These are phyloP conservation scores for Kodamaea lidongshanica DNA, from an alignment of 805 yeast species.

Conservation along the genomic window DNA sequence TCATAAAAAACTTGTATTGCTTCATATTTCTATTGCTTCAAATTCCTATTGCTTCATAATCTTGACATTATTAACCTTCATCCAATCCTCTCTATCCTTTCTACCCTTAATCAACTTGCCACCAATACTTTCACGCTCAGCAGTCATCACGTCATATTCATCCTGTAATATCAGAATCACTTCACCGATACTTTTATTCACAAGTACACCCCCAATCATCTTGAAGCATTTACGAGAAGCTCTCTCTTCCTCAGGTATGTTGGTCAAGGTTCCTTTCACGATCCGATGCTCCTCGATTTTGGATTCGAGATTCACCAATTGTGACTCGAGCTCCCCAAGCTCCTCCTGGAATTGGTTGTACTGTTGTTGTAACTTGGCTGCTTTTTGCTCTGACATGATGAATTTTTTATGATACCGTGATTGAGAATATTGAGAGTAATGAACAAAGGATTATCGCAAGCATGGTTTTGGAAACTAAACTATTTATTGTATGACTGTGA, in stretches of 20 bases:
- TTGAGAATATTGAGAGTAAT: not conserved
- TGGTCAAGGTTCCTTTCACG: slow-evolving; percentile 36
- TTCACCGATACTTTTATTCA: slow-evolving; percentile 75
- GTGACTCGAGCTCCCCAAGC: slow-evolving; percentile 34
- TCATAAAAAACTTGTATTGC: not conserved
- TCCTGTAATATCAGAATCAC: slow-evolving; percentile 57
- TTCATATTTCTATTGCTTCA: not conserved
- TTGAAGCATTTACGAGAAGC: slow-evolving; percentile 72
- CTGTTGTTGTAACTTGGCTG: slow-evolving; percentile 36
- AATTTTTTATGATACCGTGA: slow-evolving; percentile 1
- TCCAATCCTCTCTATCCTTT: slow-evolving; percentile 35
- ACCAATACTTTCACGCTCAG: slow-evolving; percentile 20
- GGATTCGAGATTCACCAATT: slow-evolving; percentile 27
- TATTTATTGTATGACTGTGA: too few relatives aligned
- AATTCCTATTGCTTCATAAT: slow-evolving; percentile 24
- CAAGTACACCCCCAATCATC: slow-evolving; percentile 90
- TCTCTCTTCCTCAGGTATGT: slow-evolving; percentile 29
- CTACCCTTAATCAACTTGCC: slow-evolving; percentile 21
- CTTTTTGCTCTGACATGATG: slow-evolving; percentile 21
- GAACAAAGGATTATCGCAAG: not conserved
- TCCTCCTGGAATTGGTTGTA: slow-evolving; percentile 36
- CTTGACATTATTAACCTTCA: slow-evolving; percentile 37
- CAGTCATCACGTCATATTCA: slow-evolving; percentile 35
- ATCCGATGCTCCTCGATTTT: slow-evolving; percentile 36
- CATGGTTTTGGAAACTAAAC: too few relatives aligned